phyloP scores from a whole-genome alignment of 176 grass and related monocot genomes.

The Elymus sibiricus region DNA sequence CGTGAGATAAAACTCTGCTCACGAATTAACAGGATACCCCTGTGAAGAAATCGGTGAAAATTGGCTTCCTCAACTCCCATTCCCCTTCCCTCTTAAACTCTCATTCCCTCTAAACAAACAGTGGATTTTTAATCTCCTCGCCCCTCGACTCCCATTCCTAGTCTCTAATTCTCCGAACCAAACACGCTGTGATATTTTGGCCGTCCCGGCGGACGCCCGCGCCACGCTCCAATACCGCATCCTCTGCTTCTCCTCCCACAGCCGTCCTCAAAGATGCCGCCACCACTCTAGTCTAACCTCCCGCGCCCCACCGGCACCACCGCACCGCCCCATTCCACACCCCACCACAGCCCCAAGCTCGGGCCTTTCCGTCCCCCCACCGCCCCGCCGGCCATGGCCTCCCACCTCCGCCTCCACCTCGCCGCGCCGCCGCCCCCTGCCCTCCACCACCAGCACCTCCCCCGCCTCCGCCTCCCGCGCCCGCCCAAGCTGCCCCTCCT shows the following conservation, averaged over 20 bases:
- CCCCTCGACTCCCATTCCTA: no score
- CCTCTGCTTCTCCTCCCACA: slow-evolving; percentile 19
- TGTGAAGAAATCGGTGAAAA: no score
- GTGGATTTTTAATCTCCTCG: no score
- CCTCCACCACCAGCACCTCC: background rate
- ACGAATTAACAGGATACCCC: no score
- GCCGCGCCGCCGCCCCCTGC: slow-evolving; percentile 26
- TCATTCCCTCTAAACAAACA: no score
- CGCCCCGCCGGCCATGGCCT: slow-evolving; percentile 25
- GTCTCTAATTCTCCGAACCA: no score
- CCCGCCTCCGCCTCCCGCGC: background rate
- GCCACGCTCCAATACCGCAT: slow-evolving; percentile 36
- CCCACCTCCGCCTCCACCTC: slow-evolving; percentile 46
- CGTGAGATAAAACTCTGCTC: no score
- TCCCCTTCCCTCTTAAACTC: no score
- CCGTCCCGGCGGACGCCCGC: no score
- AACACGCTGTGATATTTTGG: no score
- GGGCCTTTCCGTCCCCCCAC: background rate
- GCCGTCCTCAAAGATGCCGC: slow-evolving; percentile 31
- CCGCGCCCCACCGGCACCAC: background rate
- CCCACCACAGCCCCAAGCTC: no score
- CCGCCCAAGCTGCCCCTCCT: background rate
- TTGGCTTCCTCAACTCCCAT: no score
- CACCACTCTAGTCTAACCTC: background rate
- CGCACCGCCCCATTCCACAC: background rate